Base-by-base conservation (phyloP, 139 green algal genomes). In the Spirogloea muscicola region DNA sequence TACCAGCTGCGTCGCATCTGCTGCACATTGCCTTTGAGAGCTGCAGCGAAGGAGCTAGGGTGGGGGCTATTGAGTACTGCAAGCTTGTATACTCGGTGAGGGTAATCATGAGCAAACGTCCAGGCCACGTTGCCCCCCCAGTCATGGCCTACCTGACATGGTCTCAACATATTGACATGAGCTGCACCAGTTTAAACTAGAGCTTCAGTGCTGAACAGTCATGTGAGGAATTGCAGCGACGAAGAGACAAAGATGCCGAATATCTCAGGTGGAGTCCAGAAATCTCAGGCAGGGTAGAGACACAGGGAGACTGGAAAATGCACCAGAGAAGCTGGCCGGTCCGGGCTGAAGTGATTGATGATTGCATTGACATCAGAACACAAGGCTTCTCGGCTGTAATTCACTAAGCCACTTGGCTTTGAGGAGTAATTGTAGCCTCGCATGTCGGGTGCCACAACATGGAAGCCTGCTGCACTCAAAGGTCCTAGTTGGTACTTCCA, bases 401-500 rank as follows among this genome's bases (percentile, higher is more conserved):
- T 29, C 25, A 27, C 29, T 18, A 79, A 3, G 9, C 38, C 48
- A 2, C 39, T 2, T 2, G 74, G 74, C 51, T 68, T 70, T n/a
- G n/a, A n/a, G 0, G 74, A 81, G 25, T 31, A 42, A 41, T 70
- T 77, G 40, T 81, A 81, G 34, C 74, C 74, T 29, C 74, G 40
- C 37, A 77, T 18, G 39, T 81, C 74, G 38, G 64, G 44, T 16
- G 74, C 74, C 25, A 69, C 74, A 33, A 81, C 74, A 10, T 78
- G 65, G 34, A 60, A 81, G 27, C 46, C 74, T 27, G 42, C 31
- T 39, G 9, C 46, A 46, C 40, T 58, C 4, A 74, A 59, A 16
- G 48, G 33, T n/a, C 27, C 37, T n/a, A 81, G 27, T 33, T 81
- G 74, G 57, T 68, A 38, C 65, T 65, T 77, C 74, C 74, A 81